These are phyloP conservation scores for Pezizomycotina sp. DNA, from an alignment of 2,329 filamentous ascomycete genomes.

Conservation along the genomic window DNA sequence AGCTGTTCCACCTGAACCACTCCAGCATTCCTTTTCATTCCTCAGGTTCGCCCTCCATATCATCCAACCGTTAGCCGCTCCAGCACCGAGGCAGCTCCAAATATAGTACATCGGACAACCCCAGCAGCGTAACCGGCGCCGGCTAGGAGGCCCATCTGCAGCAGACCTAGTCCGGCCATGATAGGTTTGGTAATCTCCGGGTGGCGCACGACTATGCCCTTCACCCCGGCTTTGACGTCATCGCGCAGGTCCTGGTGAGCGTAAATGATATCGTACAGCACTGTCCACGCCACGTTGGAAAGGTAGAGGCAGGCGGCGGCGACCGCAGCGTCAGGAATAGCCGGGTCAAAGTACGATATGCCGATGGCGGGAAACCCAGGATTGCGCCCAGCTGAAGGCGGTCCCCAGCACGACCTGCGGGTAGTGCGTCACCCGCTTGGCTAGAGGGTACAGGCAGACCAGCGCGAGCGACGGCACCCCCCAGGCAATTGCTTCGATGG, in stretches of 20 bases:
- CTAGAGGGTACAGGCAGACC: conserved; percentile 61
- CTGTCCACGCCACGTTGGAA: conserved; percentile 71
- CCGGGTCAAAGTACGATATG: conserved; percentile 51
- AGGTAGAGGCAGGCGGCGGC: conserved; percentile 55
- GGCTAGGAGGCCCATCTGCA: conserved; percentile 53
- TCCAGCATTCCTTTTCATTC: conserved; percentile 52
- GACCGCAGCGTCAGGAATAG: conserved; percentile 36
- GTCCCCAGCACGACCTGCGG: conserved; percentile 69
- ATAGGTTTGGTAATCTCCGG: conserved; percentile 61
- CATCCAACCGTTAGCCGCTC: conserved; percentile 46
- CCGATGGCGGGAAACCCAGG: conserved; percentile 77
- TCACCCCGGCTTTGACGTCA: conserved; percentile 72
- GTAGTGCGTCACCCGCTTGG: conserved; percentile 75
- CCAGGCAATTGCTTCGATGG: conserved; percentile 56
- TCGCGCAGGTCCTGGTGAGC: conserved; percentile 84
- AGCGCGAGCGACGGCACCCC: conserved; percentile 58
- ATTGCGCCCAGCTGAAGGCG: conserved; percentile 78
- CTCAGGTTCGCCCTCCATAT: conserved; percentile 51
- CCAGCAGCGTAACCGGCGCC: conserved; percentile 51
- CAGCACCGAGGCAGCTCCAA: conserved; percentile 49
- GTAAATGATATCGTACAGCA: conserved; percentile 85
- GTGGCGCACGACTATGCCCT: conserved; percentile 69
- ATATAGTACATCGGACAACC: conserved; percentile 52
- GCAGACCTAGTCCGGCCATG: conserved; percentile 49
- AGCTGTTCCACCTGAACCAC: conserved; percentile 41